Evolutionary conservation across 108 stramenopile species (phyloP).

Genomic region (Nannochloropsis gaditana): DNA sequence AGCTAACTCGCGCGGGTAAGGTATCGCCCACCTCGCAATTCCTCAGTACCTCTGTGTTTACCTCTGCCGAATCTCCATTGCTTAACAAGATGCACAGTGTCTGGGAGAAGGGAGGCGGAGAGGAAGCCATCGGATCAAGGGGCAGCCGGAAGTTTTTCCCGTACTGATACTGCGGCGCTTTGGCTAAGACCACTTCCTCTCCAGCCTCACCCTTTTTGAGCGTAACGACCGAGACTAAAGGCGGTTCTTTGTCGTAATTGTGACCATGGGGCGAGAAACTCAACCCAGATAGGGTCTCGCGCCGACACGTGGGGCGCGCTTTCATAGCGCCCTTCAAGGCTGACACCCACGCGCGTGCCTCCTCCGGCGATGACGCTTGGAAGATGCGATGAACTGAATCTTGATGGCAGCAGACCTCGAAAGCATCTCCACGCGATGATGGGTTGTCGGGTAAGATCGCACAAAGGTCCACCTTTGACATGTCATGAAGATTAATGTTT

Average conservation of each 20-base stretch:
- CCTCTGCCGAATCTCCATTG: constrained; percentile 11
- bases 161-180: not conserved
- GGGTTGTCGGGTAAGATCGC: not conserved
- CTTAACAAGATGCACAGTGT: constrained; percentile 13
- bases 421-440: not conserved
- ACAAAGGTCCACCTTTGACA: not conserved
- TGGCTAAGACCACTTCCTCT: constrained; percentile 4
- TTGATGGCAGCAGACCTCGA: not conserved
- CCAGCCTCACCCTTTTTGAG: not conserved
- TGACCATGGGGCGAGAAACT: not conserved
- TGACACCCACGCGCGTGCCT: not conserved
- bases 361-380: not conserved
- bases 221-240: not conserved
- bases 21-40: not conserved
- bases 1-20: not conserved
- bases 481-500: not conserved
- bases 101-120: not conserved
- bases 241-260: not conserved
- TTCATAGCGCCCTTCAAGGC: not conserved
- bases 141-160: not conserved
- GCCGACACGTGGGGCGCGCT: not conserved
- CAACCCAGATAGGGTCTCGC: not conserved
- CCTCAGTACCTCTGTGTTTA: not conserved
- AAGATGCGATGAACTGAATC: not conserved
- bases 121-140: not conserved